A percentile compares a stretch with the other conserved stretches of the same genome.
phyloP scores from a whole-genome alignment of 139 green algal genomes.

The Chlamydomonas asymmetrica region DNA sequence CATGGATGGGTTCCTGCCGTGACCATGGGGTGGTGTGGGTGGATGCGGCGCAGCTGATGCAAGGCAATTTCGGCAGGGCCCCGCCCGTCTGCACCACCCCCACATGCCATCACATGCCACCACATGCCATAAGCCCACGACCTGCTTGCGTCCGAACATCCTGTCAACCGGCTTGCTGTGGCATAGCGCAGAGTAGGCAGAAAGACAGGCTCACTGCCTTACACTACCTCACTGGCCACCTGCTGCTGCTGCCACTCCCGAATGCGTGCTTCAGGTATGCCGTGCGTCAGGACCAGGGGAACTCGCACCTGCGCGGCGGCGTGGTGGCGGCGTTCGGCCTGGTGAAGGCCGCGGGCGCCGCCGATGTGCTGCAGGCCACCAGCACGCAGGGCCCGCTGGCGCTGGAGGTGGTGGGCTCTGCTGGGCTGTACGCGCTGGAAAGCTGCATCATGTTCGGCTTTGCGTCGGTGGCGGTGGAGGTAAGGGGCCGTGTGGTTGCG shows the following conservation, averaged over 20 bases:
- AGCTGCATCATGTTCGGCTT: slow-evolving; percentile 69
- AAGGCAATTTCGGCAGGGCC: no score
- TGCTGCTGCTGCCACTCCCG: not conserved
- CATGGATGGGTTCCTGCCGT: no score
- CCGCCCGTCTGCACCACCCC: no score
- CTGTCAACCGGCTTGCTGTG: no score
- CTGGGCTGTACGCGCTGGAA: slow-evolving; percentile 54
- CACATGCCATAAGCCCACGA: no score
- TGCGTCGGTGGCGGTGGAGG: slow-evolving; percentile 61
- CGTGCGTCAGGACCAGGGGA: slow-evolving; percentile 41
- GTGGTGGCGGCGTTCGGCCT: slow-evolving; percentile 68
- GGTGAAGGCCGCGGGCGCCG: slow-evolving; percentile 46
- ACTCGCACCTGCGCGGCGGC: slow-evolving; percentile 55
- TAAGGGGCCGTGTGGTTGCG: not conserved
- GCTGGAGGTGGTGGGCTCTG: slow-evolving; percentile 38
- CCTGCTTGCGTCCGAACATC: no score
- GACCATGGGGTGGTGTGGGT: no score
- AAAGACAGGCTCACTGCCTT: not conserved
- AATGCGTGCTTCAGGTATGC: slow-evolving; percentile 38
- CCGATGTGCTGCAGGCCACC: slow-evolving; percentile 29
- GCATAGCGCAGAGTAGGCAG: not conserved
- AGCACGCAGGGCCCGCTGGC: slow-evolving; percentile 24
- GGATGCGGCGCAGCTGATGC: no score
- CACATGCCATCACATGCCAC: no score
- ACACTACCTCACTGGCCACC: not conserved